Evolutionary conservation across 2,329 filamentous ascomycete species (phyloP).

Genomic region (Coniochaeta sp.): DNA sequence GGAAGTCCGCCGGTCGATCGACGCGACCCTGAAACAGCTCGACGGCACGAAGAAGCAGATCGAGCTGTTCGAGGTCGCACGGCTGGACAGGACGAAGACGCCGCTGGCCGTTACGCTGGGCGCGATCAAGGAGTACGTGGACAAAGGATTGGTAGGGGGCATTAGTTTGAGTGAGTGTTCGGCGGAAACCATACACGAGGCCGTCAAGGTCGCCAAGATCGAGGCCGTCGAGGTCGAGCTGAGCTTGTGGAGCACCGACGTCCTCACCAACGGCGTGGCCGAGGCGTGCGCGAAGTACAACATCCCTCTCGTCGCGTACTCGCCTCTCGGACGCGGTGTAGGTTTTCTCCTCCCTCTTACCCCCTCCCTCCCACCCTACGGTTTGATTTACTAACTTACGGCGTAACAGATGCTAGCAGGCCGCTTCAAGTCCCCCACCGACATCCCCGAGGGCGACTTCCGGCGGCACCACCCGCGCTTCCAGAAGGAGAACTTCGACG

Average conservation of each 20-base stretch:
- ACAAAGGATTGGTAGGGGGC: conserved; percentile 43
- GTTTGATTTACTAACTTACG: conserved; percentile 5
- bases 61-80: conserved; percentile 52
- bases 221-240: conserved; percentile 45
- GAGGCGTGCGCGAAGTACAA: conserved; percentile 51
- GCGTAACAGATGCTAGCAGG: conserved; percentile 51
- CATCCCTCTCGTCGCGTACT: conserved; percentile 68
- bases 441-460: conserved; percentile 47
- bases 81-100: conserved; percentile 43
- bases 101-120: conserved; percentile 36
- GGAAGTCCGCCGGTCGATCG: conserved; percentile 48
- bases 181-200: conserved; percentile 41
- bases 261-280: conserved; percentile 28
- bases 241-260: conserved; percentile 28
- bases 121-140: conserved; percentile 40
- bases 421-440: conserved; percentile 41
- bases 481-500: conserved; percentile 52
- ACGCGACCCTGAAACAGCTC: conserved; percentile 44
- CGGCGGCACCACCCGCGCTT: conserved; percentile 49
- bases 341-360: conserved; percentile 16
- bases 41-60: conserved; percentile 52
- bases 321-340: conserved; percentile 16
- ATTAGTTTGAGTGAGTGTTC: conserved; percentile 46
- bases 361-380: neutral
- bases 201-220: conserved; percentile 35